Evolutionary conservation across 352 stramenopile species (phyloP).

Genomic region (Pythium scleroteichum): DNA sequence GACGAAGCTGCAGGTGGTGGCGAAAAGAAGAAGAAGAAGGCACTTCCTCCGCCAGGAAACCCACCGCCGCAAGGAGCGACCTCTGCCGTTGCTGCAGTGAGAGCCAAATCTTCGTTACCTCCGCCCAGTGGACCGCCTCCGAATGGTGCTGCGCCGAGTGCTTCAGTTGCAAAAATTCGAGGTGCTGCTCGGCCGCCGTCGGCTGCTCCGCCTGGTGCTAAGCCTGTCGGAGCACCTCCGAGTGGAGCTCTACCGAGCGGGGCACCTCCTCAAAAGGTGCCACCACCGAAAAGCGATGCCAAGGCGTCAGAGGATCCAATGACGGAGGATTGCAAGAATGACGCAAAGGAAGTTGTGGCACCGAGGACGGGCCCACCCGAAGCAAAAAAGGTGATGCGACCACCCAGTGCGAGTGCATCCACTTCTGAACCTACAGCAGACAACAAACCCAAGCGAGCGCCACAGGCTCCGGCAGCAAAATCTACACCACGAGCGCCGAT

Average conservation of each 20-base stretch:
- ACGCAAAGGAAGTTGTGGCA: conserved; percentile 22
- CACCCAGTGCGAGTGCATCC: conserved; percentile 18
- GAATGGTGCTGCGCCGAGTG: conserved; percentile 43
- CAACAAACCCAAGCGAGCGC: conserved; percentile 14
- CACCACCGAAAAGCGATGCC: conserved; percentile 25
- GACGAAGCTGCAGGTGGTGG: conserved; percentile 18
- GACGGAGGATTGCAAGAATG: neutral
- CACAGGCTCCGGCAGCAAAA: conserved; percentile 24
- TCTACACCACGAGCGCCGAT: conserved; percentile 29
- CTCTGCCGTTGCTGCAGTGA: conserved; percentile 64
- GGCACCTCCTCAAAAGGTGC: conserved; percentile 18
- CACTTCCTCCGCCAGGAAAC: conserved; percentile 62
- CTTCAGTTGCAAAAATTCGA: conserved; percentile 77
- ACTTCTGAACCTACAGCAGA: conserved; percentile 1
- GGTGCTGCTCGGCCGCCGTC: conserved; percentile 49
- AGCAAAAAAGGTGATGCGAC: conserved; percentile 23
- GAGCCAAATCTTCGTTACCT: conserved; percentile 61
- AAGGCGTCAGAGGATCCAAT: conserved; percentile 14
- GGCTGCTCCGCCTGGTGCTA: conserved; percentile 13
- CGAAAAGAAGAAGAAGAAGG: conserved; percentile 65
- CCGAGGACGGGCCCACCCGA: conserved; percentile 3
- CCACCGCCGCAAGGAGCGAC: conserved; percentile 57
- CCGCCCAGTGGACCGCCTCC: conserved; percentile 66
- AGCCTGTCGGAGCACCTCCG: conserved; percentile 18
- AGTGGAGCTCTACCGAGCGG: conserved; percentile 24